Base-by-base conservation (phyloP, 352 stramenopile species). In the Phytophthora cryptogea region DNA sequence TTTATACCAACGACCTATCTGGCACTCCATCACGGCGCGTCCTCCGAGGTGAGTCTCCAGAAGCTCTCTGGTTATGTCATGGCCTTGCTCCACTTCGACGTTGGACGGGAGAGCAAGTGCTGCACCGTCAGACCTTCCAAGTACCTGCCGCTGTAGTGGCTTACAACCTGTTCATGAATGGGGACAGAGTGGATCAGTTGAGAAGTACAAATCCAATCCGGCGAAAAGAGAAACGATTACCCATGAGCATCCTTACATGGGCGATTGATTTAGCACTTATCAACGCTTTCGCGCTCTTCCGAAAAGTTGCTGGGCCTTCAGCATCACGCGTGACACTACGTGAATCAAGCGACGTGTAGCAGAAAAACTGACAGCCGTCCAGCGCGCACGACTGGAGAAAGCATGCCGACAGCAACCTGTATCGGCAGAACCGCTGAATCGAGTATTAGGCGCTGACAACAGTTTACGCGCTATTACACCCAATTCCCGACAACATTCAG, bases 111-210 rank as follows among this genome's bases (percentile, higher is more conserved):
- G 35, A 54, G 14, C 44, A 37, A 3, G 17, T 36, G 31, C 32
- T 52, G 30, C 44, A 52, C 16, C 28, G 44, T 8, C 8, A 52
- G 41, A 52, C 30, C 4, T 52, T 49, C 27, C 42, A 49, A 32
- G 42, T 49, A 7, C 23, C 42, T 8, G 8, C 42, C 2, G 17
- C 20, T 8, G 11, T 57, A 8, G 30, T 45, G 8, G 35, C 44
- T 1, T 62, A 55, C 44, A 62, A 62, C 43, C 11, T 54, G 6
- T 49, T 61, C 26, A 63, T 63, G 44, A 63, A 60, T 8, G 35
- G 9, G 0, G 54, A 62, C 27, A 42, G 54, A 37, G 54, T 63
- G 1, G 45, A 63, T 32, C 44, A 56, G 9, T 13, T 63, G 0
- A 35, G 54, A 8, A 63, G 54, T 4, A 63, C 45, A 0, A 63